phyloP scores from a whole-genome alignment of 768 basidiomycete genomes.

The Suillus subalutaceus region DNA sequence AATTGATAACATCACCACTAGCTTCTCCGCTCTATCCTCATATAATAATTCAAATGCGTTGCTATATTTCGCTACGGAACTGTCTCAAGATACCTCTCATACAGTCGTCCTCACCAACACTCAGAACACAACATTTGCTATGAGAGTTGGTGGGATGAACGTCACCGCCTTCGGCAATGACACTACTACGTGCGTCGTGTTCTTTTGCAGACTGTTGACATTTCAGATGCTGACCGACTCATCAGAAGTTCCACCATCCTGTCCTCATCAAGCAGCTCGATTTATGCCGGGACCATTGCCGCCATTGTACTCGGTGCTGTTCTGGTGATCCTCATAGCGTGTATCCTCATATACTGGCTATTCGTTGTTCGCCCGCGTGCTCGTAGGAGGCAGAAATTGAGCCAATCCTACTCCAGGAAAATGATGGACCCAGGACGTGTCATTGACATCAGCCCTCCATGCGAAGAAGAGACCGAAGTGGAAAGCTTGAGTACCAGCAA shows the following conservation, averaged over 20 bases:
- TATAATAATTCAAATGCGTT: conserved; percentile 54
- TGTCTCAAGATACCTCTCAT: conserved; percentile 55
- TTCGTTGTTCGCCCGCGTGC: conserved; percentile 51
- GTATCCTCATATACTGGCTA: conserved; percentile 44
- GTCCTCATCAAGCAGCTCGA: conserved; percentile 24
- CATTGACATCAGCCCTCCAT: conserved; percentile 14
- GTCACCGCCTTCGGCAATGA: conserved; percentile 41
- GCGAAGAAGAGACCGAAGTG: conserved; percentile 28
- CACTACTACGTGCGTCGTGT: conserved; percentile 31
- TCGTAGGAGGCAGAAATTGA: conserved; percentile 28
- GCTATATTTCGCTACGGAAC: conserved; percentile 64
- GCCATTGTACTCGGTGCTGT: conserved; percentile 62
- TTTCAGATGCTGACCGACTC: conserved; percentile 10
- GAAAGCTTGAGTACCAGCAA: conserved; percentile 34
- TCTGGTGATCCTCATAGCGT: conserved; percentile 50
- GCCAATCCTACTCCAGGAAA: neutral
- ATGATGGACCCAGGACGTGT: conserved; percentile 17
- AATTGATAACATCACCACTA: conserved; percentile 52
- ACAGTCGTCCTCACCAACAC: conserved; percentile 57
- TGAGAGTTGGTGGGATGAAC: conserved; percentile 54
- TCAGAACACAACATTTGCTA: conserved; percentile 51
- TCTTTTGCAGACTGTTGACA: conserved; percentile 4
- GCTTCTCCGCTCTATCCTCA: conserved; percentile 53
- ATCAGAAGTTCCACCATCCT: conserved; percentile 22
- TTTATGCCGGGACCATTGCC: conserved; percentile 62